phyloP scores from a whole-genome alignment of 441 rosid species.

The Breynia disticha region DNA sequence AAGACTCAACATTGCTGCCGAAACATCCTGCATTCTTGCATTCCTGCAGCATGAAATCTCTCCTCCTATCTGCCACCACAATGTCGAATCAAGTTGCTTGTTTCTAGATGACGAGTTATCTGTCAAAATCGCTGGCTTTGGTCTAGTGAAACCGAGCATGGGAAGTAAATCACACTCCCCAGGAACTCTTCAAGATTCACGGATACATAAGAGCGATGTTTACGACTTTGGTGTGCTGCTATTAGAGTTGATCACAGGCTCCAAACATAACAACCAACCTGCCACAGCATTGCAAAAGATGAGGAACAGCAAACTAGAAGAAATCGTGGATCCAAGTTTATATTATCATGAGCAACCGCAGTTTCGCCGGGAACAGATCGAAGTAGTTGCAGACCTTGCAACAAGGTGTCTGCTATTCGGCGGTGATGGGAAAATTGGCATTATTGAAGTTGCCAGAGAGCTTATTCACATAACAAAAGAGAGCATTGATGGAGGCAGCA shows the following conservation, averaged over 20 bases:
- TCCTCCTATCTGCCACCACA: conserved; percentile 54
- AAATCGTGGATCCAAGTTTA: conserved; percentile 53
- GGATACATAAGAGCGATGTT: conserved; percentile 28
- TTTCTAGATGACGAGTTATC: conserved; percentile 51
- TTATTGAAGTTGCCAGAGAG: conserved; percentile 67
- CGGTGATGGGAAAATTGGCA: conserved; percentile 62
- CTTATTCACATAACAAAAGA: conserved; percentile 42
- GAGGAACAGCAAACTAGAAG: conserved; percentile 53
- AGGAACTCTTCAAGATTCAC: conserved; percentile 9
- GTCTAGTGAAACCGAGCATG: conserved; percentile 22
- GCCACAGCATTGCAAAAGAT: conserved; percentile 41
- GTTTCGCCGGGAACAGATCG: conserved; percentile 46
- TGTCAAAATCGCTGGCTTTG: conserved; percentile 58
- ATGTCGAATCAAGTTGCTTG: conserved; percentile 43
- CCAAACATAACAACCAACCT: conserved; percentile 29
- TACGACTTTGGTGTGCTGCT: conserved; percentile 57
- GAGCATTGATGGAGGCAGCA: conserved; percentile 34
- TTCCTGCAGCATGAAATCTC: conserved; percentile 50
- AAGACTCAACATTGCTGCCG: conserved; percentile 53
- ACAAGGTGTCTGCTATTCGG: conserved; percentile 66
- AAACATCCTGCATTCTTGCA: conserved; percentile 53
- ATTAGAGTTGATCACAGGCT: conserved; percentile 60
- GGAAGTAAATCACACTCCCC: conserved; percentile 15
- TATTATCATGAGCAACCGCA: conserved; percentile 55
- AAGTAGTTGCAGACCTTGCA: conserved; percentile 60